Conservation (phyloP, 441 rosid genomes). For the Biscutella laevigata region DNA sequence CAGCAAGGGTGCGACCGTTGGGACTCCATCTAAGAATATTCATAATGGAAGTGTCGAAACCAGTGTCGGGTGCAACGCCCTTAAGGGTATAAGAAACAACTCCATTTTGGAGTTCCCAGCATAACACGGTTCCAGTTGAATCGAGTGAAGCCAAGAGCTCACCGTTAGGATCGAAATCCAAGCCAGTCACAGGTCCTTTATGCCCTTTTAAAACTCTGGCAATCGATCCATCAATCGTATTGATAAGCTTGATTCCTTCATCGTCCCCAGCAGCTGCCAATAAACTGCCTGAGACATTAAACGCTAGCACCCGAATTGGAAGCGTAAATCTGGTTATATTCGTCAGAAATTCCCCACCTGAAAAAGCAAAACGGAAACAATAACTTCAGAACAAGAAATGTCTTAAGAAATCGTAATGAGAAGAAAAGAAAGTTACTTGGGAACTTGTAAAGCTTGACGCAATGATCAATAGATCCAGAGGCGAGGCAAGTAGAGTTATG, state of each 20-base stretch:
- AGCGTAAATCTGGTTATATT: conserved; percentile 85
- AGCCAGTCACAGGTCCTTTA: conserved; percentile 71
- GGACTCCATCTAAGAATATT: conserved; percentile 87
- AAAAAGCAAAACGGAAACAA: background rate
- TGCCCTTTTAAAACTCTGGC: conserved; percentile 83
- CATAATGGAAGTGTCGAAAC: conserved; percentile 45
- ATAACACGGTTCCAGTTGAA: conserved; percentile 65
- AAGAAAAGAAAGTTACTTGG: no score
- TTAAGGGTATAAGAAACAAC: conserved; percentile 49
- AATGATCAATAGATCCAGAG: conserved; percentile 84
- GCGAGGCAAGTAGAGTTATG: conserved; percentile 86
- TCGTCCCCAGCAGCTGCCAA: conserved; percentile 96
- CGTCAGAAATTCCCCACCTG: conserved; percentile 92
- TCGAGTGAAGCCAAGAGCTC: conserved; percentile 82
- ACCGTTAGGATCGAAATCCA: conserved; percentile 70
- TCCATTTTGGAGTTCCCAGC: conserved; percentile 88
- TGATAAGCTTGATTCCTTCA: conserved; percentile 87
- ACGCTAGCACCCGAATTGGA: conserved; percentile 81
- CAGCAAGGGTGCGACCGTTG: conserved; percentile 77
- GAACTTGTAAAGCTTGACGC: conserved; percentile 93
- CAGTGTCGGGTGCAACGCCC: conserved; percentile 57
- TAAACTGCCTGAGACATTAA: conserved; percentile 78
- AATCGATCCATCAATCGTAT: conserved; percentile 84
- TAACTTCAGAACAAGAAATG: background rate
- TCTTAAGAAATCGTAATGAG: no score